Evolutionary conservation across 768 basidiomycete species (phyloP).

Genomic region (Naganishia friedmannii): DNA sequence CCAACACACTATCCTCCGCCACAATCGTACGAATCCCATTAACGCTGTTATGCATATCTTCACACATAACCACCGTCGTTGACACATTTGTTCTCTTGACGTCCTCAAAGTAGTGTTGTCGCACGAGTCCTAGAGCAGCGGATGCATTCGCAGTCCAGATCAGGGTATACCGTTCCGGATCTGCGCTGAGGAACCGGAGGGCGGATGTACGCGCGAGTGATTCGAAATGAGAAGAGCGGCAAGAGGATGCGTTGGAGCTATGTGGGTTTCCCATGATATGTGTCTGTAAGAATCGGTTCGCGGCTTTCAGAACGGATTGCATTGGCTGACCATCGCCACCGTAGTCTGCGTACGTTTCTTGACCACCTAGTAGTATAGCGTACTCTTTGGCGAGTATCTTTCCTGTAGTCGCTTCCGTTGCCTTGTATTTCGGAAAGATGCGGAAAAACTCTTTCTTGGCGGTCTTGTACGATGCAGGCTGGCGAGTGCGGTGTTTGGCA

Average conservation of each 20-base stretch:
- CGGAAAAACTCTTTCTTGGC: not conserved
- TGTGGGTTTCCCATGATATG: not conserved
- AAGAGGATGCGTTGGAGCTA: constrained; percentile 31
- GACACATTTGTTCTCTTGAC: constrained; percentile 56
- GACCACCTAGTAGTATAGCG: not conserved
- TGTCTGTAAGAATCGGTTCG: constrained; percentile 57
- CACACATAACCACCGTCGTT: constrained; percentile 60
- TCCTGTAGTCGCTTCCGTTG: not conserved
- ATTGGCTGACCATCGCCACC: not conserved
- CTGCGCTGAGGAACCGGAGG: constrained; percentile 72
- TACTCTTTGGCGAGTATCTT: not conserved
- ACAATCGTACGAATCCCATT: constrained; percentile 30
- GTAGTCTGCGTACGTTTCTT: constrained; percentile 7
- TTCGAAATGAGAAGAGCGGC: constrained; percentile 65
- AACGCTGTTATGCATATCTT: constrained; percentile 62
- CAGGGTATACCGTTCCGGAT: constrained; percentile 68
- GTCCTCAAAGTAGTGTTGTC: constrained; percentile 72
- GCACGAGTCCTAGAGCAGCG: constrained; percentile 74
- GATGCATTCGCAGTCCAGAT: constrained; percentile 79
- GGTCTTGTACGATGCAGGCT: not conserved
- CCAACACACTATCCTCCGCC: constrained; percentile 24
- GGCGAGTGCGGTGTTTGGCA: not conserved
- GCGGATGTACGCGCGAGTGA: constrained; percentile 70
- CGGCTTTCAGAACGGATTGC: not conserved
- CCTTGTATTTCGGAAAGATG: not conserved